Conservation (phyloP, 2,329 filamentous ascomycete genomes). For the Coniella vitis region DNA sequence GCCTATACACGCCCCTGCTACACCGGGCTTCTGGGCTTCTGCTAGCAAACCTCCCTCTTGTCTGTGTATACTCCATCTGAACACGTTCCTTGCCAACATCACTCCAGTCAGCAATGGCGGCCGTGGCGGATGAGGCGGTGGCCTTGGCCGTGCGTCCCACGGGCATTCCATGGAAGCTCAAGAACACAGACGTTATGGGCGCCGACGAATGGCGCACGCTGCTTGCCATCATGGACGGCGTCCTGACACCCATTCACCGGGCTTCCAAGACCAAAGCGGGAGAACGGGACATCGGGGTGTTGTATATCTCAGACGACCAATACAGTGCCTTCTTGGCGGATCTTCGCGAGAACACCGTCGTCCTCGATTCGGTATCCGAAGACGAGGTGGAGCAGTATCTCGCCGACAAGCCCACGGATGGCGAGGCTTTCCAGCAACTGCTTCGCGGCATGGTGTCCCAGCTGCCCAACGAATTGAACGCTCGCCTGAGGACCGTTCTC, state of each 20-base stretch:
- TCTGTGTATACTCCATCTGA: too few relatives aligned
- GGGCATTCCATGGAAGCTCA: slow-evolving; percentile 23
- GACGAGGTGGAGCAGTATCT: slow-evolving; percentile 19
- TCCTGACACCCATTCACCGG: slow-evolving; percentile 18
- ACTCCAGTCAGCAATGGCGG: too few relatives aligned
- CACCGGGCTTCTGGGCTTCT: too few relatives aligned
- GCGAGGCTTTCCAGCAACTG: slow-evolving; percentile 17
- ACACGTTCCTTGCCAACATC: too few relatives aligned
- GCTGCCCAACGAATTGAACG: slow-evolving; percentile 15
- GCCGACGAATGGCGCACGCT: slow-evolving; percentile 19
- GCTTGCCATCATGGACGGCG: slow-evolving; percentile 21
- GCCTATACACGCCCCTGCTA: too few relatives aligned
- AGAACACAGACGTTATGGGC: slow-evolving; percentile 12
- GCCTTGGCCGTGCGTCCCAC: slow-evolving; percentile 6
- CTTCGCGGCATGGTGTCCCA: slow-evolving; percentile 17
- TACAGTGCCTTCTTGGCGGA: slow-evolving; percentile 12
- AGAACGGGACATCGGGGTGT: not conserved
- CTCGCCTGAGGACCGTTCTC: slow-evolving; percentile 14
- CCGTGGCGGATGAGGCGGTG: not conserved
- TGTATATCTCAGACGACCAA: slow-evolving; percentile 16
- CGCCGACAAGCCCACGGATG: slow-evolving; percentile 18
- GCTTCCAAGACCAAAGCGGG: slow-evolving; percentile 11
- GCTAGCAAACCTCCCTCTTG: too few relatives aligned
- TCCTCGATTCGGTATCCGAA: slow-evolving; percentile 9
- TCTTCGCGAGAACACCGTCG: slow-evolving; percentile 6